Evolutionary conservation across 495 filamentous ascomycete species (phyloP).

Genomic region (Usnea hakonensis): DNA sequence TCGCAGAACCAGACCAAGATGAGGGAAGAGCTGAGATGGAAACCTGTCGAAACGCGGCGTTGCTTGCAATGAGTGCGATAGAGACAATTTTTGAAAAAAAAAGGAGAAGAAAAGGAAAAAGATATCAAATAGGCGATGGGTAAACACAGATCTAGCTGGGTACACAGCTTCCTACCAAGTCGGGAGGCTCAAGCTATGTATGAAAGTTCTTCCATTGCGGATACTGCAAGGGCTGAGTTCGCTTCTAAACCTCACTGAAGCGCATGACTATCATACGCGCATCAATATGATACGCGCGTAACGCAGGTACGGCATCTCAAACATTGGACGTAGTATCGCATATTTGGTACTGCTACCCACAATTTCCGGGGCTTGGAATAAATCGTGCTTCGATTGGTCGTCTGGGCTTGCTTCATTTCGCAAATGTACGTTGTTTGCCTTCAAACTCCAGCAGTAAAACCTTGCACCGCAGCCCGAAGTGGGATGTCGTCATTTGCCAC

Average conservation of each 20-base stretch:
- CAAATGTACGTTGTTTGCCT: neutral
- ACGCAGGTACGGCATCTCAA: neutral
- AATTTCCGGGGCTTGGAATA: neutral
- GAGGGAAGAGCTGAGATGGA: neutral
- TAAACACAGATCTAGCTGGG: neutral
- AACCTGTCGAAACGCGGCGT: too few species aligned
- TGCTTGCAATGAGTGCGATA: neutral
- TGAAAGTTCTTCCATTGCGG: neutral
- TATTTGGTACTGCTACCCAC: neutral
- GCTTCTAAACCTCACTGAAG: too few species aligned
- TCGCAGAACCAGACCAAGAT: neutral
- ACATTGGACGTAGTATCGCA: neutral
- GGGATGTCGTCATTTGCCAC: neutral
- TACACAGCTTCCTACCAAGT: neutral
- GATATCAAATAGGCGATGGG: neutral
- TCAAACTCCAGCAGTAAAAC: neutral
- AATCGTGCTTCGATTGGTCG: neutral
- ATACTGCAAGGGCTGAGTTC: neutral
- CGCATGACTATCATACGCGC: too few species aligned
- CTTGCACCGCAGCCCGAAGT: neutral
- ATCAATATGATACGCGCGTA: neutral
- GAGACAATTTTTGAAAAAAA: neutral
- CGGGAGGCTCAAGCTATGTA: neutral
- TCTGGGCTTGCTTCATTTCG: neutral
- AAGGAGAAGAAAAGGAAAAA: neutral